A percentile compares a stretch with the other conserved stretches of the same genome.
phyloP scores from a whole-genome alignment of 2,329 filamentous ascomycete genomes.

The Magnaporthiopsis rhizophila region DNA sequence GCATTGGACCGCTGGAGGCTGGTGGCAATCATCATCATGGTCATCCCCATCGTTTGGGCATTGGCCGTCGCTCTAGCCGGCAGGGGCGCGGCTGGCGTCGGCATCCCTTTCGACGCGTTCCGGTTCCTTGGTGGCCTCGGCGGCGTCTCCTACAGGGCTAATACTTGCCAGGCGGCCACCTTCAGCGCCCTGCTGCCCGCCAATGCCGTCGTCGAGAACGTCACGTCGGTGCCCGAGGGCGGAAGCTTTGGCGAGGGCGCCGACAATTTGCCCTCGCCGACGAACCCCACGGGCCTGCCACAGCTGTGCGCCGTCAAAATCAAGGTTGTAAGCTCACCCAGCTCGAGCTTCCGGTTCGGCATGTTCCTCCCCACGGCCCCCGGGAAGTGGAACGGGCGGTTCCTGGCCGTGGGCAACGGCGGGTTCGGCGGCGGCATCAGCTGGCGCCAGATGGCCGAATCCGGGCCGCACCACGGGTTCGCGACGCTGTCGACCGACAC shows the following conservation, averaged over 20 bases:
- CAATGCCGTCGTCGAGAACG: conserved; percentile 1
- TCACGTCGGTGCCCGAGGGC: conserved; percentile 23
- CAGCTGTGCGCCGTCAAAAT: conserved; percentile 28
- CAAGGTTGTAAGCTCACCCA: conserved; percentile 17
- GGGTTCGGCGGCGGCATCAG: conserved; percentile 7
- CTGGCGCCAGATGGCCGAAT: conserved; percentile 5
- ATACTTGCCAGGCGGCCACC: neutral
- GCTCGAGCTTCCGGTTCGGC: conserved; percentile 13
- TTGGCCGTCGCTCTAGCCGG: neutral
- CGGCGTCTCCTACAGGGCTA: too few relatives aligned
- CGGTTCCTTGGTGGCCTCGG: neutral
- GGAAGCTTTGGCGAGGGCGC: conserved; percentile 17
- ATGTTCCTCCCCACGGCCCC: conserved; percentile 1
- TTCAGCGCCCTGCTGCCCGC: neutral
- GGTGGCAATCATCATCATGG: neutral
- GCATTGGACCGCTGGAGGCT: neutral
- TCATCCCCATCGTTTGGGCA: neutral
- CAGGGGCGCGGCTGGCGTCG: neutral
- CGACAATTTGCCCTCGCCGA: conserved; percentile 17
- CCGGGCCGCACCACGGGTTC: neutral
- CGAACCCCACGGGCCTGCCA: conserved; percentile 23
- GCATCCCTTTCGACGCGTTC: neutral
- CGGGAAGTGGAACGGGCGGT: conserved; percentile 18
- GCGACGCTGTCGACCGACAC: conserved; percentile 6
- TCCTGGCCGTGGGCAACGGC: conserved; percentile 5